phyloP scores from a whole-genome alignment of 179 eudicot species.

The Beta corolliflora region DNA sequence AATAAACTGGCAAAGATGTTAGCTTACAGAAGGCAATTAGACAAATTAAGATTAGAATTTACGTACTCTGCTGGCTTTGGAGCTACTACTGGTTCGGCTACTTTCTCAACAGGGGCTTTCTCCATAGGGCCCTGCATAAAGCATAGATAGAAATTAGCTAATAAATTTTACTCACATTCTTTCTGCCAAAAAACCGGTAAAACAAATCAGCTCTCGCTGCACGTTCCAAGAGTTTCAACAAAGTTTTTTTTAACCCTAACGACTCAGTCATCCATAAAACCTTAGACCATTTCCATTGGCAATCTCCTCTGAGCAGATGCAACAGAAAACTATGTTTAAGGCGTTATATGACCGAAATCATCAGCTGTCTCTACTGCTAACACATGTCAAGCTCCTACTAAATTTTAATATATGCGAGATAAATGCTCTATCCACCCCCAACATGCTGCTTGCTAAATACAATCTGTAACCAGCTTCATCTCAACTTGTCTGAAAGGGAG shows the following conservation, averaged over 20 bases:
- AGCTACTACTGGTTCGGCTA: constrained; percentile 35
- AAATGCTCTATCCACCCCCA: too few species aligned
- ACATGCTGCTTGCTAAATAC: too few species aligned
- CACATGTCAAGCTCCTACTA: too few species aligned
- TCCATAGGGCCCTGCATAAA: constrained; percentile 13
- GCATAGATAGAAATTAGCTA: neutral
- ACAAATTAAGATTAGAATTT: neutral
- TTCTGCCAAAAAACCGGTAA: neutral
- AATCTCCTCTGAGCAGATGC: neutral
- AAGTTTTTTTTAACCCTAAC: too few species aligned
- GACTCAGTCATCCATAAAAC: neutral
- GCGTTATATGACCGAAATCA: too few species aligned
- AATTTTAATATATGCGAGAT: too few species aligned
- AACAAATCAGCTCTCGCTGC: neutral
- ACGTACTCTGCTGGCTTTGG: constrained; percentile 29
- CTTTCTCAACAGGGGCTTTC: constrained; percentile 40
- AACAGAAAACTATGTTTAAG: too few species aligned
- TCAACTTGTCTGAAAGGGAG: too few species aligned
- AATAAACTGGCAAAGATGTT: neutral
- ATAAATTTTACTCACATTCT: too few species aligned
- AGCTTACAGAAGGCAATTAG: neutral
- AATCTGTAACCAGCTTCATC: too few species aligned
- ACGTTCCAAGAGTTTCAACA: neutral
- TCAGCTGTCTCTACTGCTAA: too few species aligned
- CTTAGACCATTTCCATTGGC: neutral